A percentile compares a stretch with the other conserved stretches of the same genome.
Conservation (phyloP, 495 filamentous ascomycete species). For the Trichoderma asperelloides region DNA sequence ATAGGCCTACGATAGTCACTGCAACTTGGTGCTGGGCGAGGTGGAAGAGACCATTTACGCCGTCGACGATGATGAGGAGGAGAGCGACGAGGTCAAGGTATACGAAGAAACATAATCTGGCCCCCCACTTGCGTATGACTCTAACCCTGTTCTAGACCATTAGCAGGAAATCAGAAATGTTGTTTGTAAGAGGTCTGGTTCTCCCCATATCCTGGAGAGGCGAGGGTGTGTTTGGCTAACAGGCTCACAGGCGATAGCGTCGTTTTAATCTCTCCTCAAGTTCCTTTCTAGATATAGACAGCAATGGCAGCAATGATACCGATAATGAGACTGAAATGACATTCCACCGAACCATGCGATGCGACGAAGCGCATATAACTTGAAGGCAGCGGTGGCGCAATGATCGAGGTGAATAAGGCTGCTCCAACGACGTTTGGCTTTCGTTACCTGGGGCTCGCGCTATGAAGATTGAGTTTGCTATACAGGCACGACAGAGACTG, state of each 20-base stretch:
- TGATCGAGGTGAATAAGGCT: neutral
- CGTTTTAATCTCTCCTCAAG: conserved; percentile 82
- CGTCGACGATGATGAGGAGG: conserved; percentile 82
- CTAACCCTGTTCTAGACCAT: conserved; percentile 53
- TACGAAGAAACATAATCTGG: neutral
- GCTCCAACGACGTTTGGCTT: neutral
- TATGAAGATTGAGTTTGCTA: no score
- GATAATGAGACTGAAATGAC: neutral
- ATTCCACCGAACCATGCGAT: neutral
- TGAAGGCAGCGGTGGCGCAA: neutral
- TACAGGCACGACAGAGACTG: no score
- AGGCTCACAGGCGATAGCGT: conserved; percentile 72
- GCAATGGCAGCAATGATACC: conserved; percentile 2
- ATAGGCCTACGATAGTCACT: conserved; percentile 96
- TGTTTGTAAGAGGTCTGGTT: conserved; percentile 88
- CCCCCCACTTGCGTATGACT: neutral
- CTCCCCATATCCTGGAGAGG: neutral
- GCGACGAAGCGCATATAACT: neutral
- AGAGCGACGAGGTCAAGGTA: conserved; percentile 47
- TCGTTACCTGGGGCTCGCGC: no score
- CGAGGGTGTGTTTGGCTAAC: conserved; percentile 23
- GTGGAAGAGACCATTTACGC: conserved; percentile 96
- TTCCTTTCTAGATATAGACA: conserved; percentile 21
- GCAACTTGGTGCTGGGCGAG: conserved; percentile 95
- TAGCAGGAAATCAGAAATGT: conserved; percentile 95